Conservation (phyloP, 208 protist genomes). For the Angomonas ambiguus region DNA sequence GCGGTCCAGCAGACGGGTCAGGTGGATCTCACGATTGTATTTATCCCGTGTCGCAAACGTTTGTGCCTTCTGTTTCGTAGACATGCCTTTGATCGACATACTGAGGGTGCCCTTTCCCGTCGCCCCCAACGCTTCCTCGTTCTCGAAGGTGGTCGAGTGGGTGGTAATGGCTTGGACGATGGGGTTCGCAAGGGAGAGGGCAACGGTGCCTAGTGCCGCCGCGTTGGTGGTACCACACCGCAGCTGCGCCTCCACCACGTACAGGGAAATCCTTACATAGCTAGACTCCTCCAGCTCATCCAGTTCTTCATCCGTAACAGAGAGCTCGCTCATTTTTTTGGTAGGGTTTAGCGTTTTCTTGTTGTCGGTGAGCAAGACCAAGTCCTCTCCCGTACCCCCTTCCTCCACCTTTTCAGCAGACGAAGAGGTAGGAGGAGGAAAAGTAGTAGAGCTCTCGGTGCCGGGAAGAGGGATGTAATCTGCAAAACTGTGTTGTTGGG, state of each 20-base stretch:
- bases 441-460: background rate
- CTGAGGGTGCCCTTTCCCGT: background rate
- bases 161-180: background rate
- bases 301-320: slow-evolving; percentile 18
- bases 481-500: background rate
- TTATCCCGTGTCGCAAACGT: slow-evolving; percentile 1
- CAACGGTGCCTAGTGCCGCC: background rate
- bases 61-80: slow-evolving; percentile 11
- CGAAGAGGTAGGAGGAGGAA: background rate
- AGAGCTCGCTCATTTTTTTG: background rate
- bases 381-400: background rate
- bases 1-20: slow-evolving; percentile 2
- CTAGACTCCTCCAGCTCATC: slow-evolving; percentile 25
- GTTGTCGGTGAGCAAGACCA: background rate
- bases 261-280: slow-evolving; percentile 25
- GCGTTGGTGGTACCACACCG: slow-evolving; percentile 6
- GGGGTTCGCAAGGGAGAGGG: background rate
- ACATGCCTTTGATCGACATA: background rate
- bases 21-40: slow-evolving; percentile 2
- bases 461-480: background rate
- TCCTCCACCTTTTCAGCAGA: background rate
- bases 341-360: background rate
- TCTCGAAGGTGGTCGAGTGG: background rate
- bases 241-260: slow-evolving; percentile 23
- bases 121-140: background rate